Conservation (phyloP, 345 rosid genomes). For the Raphanus sativus region DNA sequence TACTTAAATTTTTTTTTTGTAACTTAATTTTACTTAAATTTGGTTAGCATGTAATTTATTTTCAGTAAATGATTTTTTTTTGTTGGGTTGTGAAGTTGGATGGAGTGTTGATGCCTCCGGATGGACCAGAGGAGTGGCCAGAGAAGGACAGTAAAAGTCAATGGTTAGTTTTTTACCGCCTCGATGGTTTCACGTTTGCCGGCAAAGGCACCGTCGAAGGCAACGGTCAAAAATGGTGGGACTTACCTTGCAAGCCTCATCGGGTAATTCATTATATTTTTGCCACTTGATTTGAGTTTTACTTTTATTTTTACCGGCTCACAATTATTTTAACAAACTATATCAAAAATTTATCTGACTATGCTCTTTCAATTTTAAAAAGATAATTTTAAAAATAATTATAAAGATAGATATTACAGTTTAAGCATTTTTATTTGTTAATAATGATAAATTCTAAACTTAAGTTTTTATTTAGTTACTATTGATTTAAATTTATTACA, state of each 20-base stretch:
- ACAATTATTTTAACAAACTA: background rate
- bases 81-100: constrained; percentile 50
- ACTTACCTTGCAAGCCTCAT: constrained; percentile 97
- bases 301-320: background rate
- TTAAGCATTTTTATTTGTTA: background rate
- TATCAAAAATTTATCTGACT: too few species aligned
- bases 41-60: background rate
- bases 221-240: constrained; percentile 98
- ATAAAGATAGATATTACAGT: too few species aligned
- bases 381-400: too few species aligned
- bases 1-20: background rate
- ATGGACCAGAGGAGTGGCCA: constrained; percentile 92
- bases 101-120: constrained; percentile 82
- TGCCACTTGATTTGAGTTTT: background rate
- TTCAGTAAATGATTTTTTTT: background rate
- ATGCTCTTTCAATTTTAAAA: too few species aligned
- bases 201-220: constrained; percentile 92
- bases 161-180: constrained; percentile 90
- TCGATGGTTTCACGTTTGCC: constrained; percentile 58
- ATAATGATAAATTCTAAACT: background rate
- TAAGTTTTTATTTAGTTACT: background rate
- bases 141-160: constrained; percentile 65
- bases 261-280: constrained; percentile 48
- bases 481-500: background rate
- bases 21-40: background rate